Base-by-base conservation (phyloP, 495 filamentous ascomycete genomes). In the Astrothelium macrocarpum region DNA sequence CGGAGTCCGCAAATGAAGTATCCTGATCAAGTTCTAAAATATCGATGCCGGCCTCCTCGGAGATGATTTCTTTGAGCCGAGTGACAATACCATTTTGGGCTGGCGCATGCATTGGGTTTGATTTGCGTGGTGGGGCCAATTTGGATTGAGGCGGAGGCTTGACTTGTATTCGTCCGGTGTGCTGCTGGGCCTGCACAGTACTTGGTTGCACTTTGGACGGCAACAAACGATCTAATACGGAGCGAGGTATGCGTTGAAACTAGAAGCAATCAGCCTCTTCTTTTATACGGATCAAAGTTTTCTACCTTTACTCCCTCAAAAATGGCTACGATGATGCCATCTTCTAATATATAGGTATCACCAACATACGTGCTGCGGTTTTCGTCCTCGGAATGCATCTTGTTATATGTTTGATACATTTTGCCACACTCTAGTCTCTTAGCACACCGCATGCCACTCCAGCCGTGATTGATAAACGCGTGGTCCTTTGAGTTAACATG, bases 11-110 rank as follows among this genome's bases (percentile, higher is more conserved):
- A 65, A 83, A 82, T 59, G 74, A 75, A 59, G 78, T 68, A 29
- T 76, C 73, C 62, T 78, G 76, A 20, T 81, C 79, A 65, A 90
- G 77, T 65, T 90, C 87, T 32, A 81, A 78, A 20, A 82, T 73
- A 34, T 79, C 79, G 60, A 88, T 78, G 58, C 86, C 86, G 53
- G 86, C 80, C 69, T 90, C 87, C 64, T 81, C 80, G 28, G 86
- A 84, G 42, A 90, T 75, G 32, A 90, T 84, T 49, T 5, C 45
- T 49, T 49, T 49, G 12, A 49, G 7, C 78, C 76, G 67, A 90
- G 79, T 46, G 85, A 82, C 5, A 71, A 71, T 14, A 60, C 64
- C 14, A 73, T 64, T 23, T 79, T 59, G 45, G 70, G 72, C 14
- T 72, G 70, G 36, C 18, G 56, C 56, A 23, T 16, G 18, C 56